Base-by-base conservation (phyloP, 352 stramenopile genomes). In the Globisporangium spiculum region DNA sequence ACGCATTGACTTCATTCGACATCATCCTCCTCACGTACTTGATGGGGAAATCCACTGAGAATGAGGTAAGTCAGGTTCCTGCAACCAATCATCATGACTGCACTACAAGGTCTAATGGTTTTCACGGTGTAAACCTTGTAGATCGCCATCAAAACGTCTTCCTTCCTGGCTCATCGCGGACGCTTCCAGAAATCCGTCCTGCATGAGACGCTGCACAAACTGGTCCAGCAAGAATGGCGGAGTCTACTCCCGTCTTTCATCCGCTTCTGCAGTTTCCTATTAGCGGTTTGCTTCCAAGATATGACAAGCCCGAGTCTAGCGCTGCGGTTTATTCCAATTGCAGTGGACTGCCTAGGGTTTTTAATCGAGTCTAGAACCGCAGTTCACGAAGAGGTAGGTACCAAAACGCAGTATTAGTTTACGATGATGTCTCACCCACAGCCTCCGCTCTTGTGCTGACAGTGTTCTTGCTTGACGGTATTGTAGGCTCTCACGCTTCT, bases 401-500 rank as follows among this genome's bases (percentile, higher is more conserved):
- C 38, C 38, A 16, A 69, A 22, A 46, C 3, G 1, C 4, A 24
- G 8, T 63, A 62, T 27, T 1, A 60, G 26, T 0, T n/a, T 54
- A 1, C 32, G 32, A 38, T 30, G 4, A n/a, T n/a, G 22, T 32
- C 34, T 22, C 48, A 16, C 32, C 48, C 34, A 8, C 27, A n/a
- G 12, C 20, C 50, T 24, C 7, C 2, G 22, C 9, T 55, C 44
- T 67, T 7, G 44, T 62, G 26, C 9, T 36, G 22, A 46, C 5
- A 41, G 1, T 20, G 12, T 0, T 65, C 12, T 50, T 38, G 14
- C 12, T 9, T 66, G 20, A 5, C 14, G 22, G 8, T 27, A 1
- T 57, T 61, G 0, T 67, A 94, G 86, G 83, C 86, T 10, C 72
- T 94, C 22, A 83, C 81, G 10, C 72, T 92, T 16, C 66, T 94